Base-by-base conservation (phyloP, 148 eudicot genomes). In the Polygonum aviculare region DNA sequence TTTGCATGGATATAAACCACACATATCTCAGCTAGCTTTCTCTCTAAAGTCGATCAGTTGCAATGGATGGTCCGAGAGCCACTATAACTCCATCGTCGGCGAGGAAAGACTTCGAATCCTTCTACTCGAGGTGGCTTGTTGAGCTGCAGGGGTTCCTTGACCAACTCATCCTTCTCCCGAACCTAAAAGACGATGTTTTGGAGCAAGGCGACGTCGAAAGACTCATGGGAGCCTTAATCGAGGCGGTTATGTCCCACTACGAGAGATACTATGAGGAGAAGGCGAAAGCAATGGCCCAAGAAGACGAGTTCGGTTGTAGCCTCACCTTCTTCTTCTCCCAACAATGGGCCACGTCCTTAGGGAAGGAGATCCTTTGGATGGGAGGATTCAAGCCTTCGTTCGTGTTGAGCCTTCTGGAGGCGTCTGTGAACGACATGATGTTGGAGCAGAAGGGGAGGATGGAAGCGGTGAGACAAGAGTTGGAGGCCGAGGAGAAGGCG, bases 201-300 rank as follows among this genome's bases (percentile, higher is more conserved):
- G 12, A 22, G 15, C 65, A 57, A 8, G 33, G 9, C 11, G 41
- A 39, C 4, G 41, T 4, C 0, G 41, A 39, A 39, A 4, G 7
- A 39, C 6, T n/a, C 19, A 52, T n/a, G 5, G 4, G 57, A 16
- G 3, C 19, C 57, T 59, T 65, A 14, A 26, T 63, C 0, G n/a
- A 63, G 40, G 40, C 33, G 40, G n/a, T 63, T 0, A 2, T 63
- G 39, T 35, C 16, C 6, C 74, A 71, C 74, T 71, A 71, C 31
- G 16, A 35, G 21, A 12, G 31, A 1, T 71, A 71, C 50, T 71
- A 71, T 50, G 52, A 72, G 74, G 74, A 72, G 74, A 72, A 72
- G 16, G 49, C 35, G 7, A 72, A 21, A 35, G 51, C 74, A 9
- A 72, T 41, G 31, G 74, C 49, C 2, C 22, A 9, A 4, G 74